Evolutionary conservation across 106 monocot genomes (phyloP).

Genomic region (Apostasia shenzhenica): DNA sequence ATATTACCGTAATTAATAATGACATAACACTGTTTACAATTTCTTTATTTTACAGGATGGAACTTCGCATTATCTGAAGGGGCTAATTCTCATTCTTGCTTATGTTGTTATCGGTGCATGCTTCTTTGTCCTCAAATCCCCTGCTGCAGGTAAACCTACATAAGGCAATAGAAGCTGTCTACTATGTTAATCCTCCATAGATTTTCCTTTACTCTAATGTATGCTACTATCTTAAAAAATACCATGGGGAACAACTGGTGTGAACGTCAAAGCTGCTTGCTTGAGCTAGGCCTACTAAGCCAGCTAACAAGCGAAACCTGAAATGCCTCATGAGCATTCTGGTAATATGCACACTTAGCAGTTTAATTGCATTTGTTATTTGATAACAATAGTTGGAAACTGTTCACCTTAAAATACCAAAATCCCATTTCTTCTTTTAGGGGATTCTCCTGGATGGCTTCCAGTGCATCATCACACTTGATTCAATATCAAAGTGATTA

Average conservation of each 20-base stretch:
- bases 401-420: no score
- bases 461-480: no score
- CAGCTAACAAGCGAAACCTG: neutral
- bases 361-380: no score
- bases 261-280: neutral
- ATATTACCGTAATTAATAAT: no score
- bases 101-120: slow-evolving; percentile 42
- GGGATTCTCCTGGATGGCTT: no score
- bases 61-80: slow-evolving; percentile 52
- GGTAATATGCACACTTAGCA: no score
- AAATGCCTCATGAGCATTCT: no score
- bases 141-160: neutral
- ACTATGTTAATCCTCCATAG: neutral
- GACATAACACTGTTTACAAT: neutral
- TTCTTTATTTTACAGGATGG: slow-evolving; percentile 35
- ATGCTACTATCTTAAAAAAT: neutral
- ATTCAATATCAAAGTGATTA: no score
- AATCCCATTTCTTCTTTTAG: no score
- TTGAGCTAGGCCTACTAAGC: neutral
- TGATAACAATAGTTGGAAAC: no score
- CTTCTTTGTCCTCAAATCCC: slow-evolving; percentile 38
- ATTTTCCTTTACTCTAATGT: neutral
- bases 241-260: neutral
- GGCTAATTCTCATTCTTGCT: slow-evolving; percentile 33
- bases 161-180: neutral